These are phyloP conservation scores for Fraxinus floribunda DNA, from an alignment of 305 asterid genomes.

Conservation along the genomic window DNA sequence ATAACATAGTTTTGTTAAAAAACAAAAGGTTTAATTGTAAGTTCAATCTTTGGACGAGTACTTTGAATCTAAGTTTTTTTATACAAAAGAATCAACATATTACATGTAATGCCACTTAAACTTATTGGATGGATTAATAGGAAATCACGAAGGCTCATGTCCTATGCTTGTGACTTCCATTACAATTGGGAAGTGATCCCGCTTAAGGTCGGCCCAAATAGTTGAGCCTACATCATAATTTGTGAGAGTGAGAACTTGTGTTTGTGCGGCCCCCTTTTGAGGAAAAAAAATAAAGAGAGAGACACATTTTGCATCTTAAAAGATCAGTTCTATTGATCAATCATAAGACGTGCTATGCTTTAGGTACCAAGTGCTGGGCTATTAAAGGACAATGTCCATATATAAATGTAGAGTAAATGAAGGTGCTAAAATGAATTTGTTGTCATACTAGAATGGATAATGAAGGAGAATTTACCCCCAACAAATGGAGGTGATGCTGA, in stretches of 20 bases:
- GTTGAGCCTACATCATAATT: neutral
- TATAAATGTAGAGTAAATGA: neutral
- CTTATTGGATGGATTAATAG: neutral
- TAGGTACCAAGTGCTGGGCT: neutral
- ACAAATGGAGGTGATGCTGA: neutral
- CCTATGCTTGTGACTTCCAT: neutral
- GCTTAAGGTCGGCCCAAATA: neutral
- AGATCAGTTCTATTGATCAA: neutral
- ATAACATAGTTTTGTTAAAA: neutral
- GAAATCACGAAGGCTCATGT: neutral
- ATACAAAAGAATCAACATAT: neutral
- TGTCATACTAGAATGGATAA: neutral
- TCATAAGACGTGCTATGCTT: neutral
- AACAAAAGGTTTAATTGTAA: neutral
- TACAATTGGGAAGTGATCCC: neutral
- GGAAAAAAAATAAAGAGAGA: neutral
- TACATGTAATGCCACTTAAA: neutral
- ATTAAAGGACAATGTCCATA: neutral
- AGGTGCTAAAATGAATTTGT: neutral
- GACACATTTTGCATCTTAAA: neutral
- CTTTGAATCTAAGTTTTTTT: neutral
- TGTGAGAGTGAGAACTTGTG: neutral
- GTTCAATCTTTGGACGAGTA: neutral
- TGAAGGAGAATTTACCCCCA: neutral
- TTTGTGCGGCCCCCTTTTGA: neutral